These are phyloP conservation scores for Echites panduratus DNA, from an alignment of 257 asterid species.

Conservation along the genomic window DNA sequence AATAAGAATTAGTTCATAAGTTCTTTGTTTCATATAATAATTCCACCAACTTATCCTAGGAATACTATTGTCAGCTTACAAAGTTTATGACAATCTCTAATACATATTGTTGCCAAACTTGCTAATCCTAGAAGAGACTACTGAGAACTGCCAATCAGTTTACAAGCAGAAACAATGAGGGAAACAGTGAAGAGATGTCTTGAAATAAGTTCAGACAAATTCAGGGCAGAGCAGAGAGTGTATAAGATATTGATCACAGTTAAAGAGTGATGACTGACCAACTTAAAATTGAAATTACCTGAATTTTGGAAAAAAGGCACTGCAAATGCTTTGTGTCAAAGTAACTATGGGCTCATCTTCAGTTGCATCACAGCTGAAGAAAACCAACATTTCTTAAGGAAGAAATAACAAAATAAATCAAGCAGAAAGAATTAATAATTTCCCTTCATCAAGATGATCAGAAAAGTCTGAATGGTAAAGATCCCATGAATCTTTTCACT, in stretches of 20 bases:
- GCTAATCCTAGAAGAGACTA: background rate
- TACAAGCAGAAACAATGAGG: background rate
- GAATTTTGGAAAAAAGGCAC: slow-evolving; percentile 84
- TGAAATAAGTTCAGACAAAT: background rate
- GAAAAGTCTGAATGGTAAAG: background rate
- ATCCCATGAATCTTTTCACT: slow-evolving; percentile 10
- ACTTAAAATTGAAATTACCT: slow-evolving; percentile 38
- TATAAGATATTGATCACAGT: background rate
- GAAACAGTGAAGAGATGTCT: background rate
- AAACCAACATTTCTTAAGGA: background rate
- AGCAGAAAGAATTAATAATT: background rate
- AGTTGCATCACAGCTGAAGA: slow-evolving; percentile 41
- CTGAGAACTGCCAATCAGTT: background rate
- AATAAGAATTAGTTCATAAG: background rate
- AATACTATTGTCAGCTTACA: background rate
- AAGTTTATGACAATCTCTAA: background rate
- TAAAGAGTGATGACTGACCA: background rate
- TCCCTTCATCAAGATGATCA: background rate
- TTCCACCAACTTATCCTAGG: slow-evolving; percentile 1
- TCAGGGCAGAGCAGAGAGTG: background rate
- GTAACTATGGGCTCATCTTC: slow-evolving; percentile 34
- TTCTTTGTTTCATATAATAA: background rate
- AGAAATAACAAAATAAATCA: background rate
- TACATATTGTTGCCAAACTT: background rate
- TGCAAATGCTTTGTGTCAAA: slow-evolving; percentile 60